These are phyloP conservation scores for Ceratocystis smalleyi DNA, from an alignment of 2,329 filamentous ascomycete species.

Conservation along the genomic window DNA sequence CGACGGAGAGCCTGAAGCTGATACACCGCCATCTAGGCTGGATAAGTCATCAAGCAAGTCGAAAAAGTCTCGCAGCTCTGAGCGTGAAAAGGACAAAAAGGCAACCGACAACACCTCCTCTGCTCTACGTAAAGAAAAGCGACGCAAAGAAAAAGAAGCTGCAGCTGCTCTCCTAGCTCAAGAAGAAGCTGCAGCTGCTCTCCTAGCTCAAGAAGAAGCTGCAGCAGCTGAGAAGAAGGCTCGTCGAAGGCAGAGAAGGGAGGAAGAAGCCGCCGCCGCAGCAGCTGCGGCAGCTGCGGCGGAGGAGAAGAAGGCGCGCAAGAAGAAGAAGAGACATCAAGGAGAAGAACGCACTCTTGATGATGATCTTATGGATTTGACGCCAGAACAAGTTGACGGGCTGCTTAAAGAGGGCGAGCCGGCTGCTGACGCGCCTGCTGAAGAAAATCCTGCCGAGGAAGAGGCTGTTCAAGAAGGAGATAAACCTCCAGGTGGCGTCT, in stretches of 20 bases:
- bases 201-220: constrained; percentile 19
- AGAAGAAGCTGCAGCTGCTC: constrained; percentile 20
- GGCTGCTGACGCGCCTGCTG: constrained; percentile 16
- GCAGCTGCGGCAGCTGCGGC: not conserved
- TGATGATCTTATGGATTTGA: constrained; percentile 21
- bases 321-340: constrained; percentile 14
- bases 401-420: constrained; percentile 18
- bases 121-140: constrained; percentile 20
- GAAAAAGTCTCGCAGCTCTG: constrained; percentile 21
- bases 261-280: constrained; percentile 11
- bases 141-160: constrained; percentile 25
- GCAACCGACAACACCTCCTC: constrained; percentile 18
- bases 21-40: constrained; percentile 18
- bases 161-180: constrained; percentile 20
- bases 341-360: constrained; percentile 10
- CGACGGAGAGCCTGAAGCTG: constrained; percentile 16
- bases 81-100: constrained; percentile 14
- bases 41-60: constrained; percentile 25
- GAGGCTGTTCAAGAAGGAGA: constrained; percentile 17
- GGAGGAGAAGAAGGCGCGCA: constrained; percentile 18
- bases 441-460: constrained; percentile 22
- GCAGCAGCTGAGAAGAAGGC: constrained; percentile 13
- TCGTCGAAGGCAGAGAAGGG: constrained; percentile 18
- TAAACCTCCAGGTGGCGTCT: constrained; percentile 26
- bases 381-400: constrained; percentile 20